Evolutionary conservation across 1,284 basidiomycete species (phyloP).

Genomic region (Austroboletus sp.): DNA sequence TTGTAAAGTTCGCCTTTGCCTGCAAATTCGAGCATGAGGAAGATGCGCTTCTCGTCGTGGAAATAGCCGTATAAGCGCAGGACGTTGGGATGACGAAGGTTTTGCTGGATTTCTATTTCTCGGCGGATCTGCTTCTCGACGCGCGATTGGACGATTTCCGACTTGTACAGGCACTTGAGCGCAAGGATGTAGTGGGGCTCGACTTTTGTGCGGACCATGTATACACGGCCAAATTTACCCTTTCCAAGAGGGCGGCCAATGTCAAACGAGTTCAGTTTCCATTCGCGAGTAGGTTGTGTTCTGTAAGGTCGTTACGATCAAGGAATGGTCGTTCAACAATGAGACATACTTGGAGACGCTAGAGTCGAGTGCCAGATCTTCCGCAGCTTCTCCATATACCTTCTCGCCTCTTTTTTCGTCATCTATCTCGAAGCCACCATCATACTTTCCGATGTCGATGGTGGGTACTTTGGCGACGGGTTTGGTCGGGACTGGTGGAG

Average conservation of each 20-base stretch:
- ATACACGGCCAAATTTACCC: constrained; percentile 97
- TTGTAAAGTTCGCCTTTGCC: constrained; percentile 95
- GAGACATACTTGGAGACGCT: constrained; percentile 54
- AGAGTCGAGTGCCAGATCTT: constrained; percentile 72
- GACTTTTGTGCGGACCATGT: constrained; percentile 91
- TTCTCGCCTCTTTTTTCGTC: constrained; percentile 57
- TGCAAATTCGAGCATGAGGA: constrained; percentile 95
- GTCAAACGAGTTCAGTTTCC: constrained; percentile 83
- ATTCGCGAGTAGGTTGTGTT: constrained; percentile 67
- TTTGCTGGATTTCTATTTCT: constrained; percentile 98
- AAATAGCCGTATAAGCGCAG: constrained; percentile 94
- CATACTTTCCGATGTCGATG: constrained; percentile 79
- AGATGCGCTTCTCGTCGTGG: constrained; percentile 96
- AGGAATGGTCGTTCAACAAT: background rate
- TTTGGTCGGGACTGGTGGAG: constrained; percentile 22
- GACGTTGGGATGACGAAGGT: constrained; percentile 92
- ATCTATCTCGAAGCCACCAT: constrained; percentile 80
- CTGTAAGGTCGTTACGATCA: constrained; percentile 33
- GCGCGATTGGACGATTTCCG: constrained; percentile 81
- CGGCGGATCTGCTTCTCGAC: constrained; percentile 92
- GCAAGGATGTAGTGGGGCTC: constrained; percentile 91
- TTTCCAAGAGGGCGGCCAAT: constrained; percentile 95
- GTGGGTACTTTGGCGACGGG: constrained; percentile 18
- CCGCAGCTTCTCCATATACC: constrained; percentile 67
- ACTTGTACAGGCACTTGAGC: constrained; percentile 95